phyloP scores from a whole-genome alignment of 768 basidiomycete species.

The Sporobolomyces pararoseus region DNA sequence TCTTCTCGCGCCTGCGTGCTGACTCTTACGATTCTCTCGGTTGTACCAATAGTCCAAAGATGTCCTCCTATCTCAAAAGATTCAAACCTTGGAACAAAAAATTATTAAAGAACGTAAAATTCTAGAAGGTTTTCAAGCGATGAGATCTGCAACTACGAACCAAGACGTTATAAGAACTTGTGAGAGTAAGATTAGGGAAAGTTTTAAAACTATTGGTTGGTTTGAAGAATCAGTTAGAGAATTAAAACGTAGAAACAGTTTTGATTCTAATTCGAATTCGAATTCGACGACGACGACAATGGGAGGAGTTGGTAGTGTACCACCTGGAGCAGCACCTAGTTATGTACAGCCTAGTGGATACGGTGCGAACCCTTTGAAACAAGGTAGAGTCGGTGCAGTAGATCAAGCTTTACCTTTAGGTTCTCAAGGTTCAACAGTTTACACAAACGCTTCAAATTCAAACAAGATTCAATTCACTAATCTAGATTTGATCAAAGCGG shows the following conservation, averaged over 20 bases:
- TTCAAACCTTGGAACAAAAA: conserved; percentile 80
- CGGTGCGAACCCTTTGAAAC: conserved; percentile 7
- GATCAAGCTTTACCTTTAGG: conserved; percentile 11
- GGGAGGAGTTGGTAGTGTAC: conserved; percentile 2
- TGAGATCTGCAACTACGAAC: conserved; percentile 77
- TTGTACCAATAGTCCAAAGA: not conserved
- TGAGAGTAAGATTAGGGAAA: conserved; percentile 80
- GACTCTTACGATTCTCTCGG: too few relatives aligned
- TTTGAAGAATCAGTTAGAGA: conserved; percentile 81
- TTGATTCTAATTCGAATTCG: not conserved
- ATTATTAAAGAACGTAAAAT: conserved; percentile 91
- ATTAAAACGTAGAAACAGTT: conserved; percentile 49
- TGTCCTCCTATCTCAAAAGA: conserved; percentile 55
- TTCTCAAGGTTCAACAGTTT: not conserved
- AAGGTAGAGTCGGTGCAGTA: conserved; percentile 12
- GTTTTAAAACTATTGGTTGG: conserved; percentile 75
- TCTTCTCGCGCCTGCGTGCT: not conserved
- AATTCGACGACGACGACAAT: too few relatives aligned
- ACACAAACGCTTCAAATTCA: not conserved
- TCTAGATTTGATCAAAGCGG: conserved; percentile 88
- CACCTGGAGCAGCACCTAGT: conserved; percentile 37
- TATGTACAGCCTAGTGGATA: conserved; percentile 27
- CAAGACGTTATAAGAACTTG: conserved; percentile 76
- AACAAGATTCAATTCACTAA: conserved; percentile 33
- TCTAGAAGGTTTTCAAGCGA: conserved; percentile 72